Percentiles rank a stretch among this genome's conserved stretches.
phyloP scores from a whole-genome alignment of 2,329 filamentous ascomycete species.

The Xylaria polymorpha region DNA sequence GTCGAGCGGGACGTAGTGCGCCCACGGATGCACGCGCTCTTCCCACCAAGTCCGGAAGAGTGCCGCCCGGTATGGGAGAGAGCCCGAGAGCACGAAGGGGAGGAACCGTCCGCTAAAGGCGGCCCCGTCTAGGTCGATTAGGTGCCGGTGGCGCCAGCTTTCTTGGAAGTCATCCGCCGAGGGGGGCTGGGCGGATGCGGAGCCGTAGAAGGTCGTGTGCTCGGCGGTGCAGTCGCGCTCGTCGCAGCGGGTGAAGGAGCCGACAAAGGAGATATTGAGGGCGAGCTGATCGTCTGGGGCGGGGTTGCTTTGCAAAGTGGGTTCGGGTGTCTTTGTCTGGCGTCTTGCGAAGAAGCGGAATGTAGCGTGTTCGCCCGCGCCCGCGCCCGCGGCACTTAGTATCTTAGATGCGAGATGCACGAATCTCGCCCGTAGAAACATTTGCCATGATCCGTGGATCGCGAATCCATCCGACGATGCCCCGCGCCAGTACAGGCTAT shows the following conservation, averaged over 20 bases:
- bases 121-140: constrained; percentile 69
- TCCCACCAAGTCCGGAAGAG: constrained; percentile 75
- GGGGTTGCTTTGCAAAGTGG: neutral
- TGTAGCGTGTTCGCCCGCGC: neutral
- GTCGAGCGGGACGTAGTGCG: constrained; percentile 72
- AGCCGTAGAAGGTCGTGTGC: constrained; percentile 50
- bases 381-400: neutral
- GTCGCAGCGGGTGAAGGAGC: constrained; percentile 52
- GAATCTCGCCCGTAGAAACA: constrained; percentile 70
- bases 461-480: constrained; percentile 63
- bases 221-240: constrained; percentile 50
- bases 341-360: constrained; percentile 11
- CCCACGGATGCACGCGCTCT: constrained; percentile 69
- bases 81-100: constrained; percentile 63
- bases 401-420: constrained; percentile 61
- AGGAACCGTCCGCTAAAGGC: constrained; percentile 62
- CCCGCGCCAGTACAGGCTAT: constrained; percentile 66
- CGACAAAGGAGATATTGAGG: constrained; percentile 56
- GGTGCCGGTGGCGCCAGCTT: constrained; percentile 61
- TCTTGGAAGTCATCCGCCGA: constrained; percentile 50
- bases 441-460: constrained; percentile 64
- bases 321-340: neutral
- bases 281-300: constrained; percentile 26
- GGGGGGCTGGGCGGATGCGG: constrained; percentile 38
- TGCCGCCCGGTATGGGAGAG: constrained; percentile 68